A percentile compares a stretch with the other conserved stretches of the same genome.
These are phyloP conservation scores for Euphorbia celastroides DNA, from an alignment of 441 rosid genomes.

Conservation along the genomic window DNA sequence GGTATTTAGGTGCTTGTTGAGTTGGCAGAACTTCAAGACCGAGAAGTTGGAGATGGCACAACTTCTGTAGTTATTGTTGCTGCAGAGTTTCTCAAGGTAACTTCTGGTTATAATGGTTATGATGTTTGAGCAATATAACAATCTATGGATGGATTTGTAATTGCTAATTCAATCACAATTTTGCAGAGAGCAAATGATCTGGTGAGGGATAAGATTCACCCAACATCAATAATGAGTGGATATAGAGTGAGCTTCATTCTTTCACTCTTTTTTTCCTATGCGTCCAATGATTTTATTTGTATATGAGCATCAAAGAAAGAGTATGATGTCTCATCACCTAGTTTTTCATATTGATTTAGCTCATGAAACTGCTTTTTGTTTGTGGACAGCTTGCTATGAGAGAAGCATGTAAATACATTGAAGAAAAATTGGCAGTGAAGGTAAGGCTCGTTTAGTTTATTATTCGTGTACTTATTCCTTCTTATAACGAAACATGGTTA, in stretches of 20 bases:
- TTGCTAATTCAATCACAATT: slow-evolving; percentile 14
- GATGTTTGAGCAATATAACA: too few species aligned
- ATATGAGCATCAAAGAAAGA: not conserved
- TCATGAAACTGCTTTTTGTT: not conserved
- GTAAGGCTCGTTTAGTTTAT: slow-evolving; percentile 31
- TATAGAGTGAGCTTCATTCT: slow-evolving; percentile 52
- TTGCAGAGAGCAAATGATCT: slow-evolving; percentile 85
- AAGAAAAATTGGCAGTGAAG: slow-evolving; percentile 84
- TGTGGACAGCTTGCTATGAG: slow-evolving; percentile 90
- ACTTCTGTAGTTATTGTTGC: slow-evolving; percentile 95
- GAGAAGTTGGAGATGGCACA: slow-evolving; percentile 98
- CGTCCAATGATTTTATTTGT: too few species aligned
- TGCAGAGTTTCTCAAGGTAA: slow-evolving; percentile 92
- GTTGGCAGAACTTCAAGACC: slow-evolving; percentile 96
- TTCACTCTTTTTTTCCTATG: slow-evolving; percentile 7
- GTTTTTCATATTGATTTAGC: not conserved
- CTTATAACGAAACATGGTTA: not conserved
- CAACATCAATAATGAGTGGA: slow-evolving; percentile 95
- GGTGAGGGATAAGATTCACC: slow-evolving; percentile 96
- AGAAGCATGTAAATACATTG: slow-evolving; percentile 93
- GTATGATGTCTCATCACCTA: slow-evolving; percentile 1
- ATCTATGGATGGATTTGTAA: too few species aligned
- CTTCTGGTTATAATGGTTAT: slow-evolving; percentile 15
- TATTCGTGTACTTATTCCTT: not conserved
- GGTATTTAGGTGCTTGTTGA: slow-evolving; percentile 80